Percentiles rank a stretch among this genome's conserved stretches.
phyloP scores from a whole-genome alignment of 2,329 filamentous ascomycete species.

The Alternaria incomplexa region DNA sequence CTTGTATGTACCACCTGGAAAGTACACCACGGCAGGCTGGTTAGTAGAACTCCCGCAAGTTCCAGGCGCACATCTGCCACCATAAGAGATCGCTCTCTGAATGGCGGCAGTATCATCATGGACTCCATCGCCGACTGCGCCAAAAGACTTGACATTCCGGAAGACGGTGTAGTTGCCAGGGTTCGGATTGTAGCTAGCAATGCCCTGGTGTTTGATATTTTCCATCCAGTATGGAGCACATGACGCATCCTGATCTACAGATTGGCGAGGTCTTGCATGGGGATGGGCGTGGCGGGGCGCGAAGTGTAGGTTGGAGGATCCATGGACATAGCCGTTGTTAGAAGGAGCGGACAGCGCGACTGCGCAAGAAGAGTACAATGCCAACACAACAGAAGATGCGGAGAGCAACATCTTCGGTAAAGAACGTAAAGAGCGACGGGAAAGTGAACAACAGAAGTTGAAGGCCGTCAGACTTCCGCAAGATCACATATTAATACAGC shows the following conservation, averaged over 20 bases:
- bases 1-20: constrained; percentile 64
- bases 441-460: background rate
- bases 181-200: constrained; percentile 48
- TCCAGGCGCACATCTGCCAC: constrained; percentile 50
- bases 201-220: constrained; percentile 51
- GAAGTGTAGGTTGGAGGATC: constrained; percentile 13
- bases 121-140: constrained; percentile 46
- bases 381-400: background rate
- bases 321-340: constrained; percentile 8
- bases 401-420: background rate
- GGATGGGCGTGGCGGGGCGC: constrained; percentile 7
- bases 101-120: constrained; percentile 62
- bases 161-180: constrained; percentile 49
- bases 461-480: background rate
- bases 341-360: constrained; percentile 4
- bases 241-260: constrained; percentile 12
- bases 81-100: constrained; percentile 50
- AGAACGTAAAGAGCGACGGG: background rate
- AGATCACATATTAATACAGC: background rate
- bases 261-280: constrained; percentile 19
- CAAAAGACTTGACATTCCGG: constrained; percentile 53
- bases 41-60: constrained; percentile 55
- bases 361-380: constrained; percentile 3
- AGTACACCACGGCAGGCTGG: constrained; percentile 64
- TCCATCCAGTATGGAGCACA: constrained; percentile 51